A percentile compares a stretch with the other conserved stretches of the same genome.
Conservation (phyloP, 495 filamentous ascomycete species). For the Lophiotrema nucula region DNA sequence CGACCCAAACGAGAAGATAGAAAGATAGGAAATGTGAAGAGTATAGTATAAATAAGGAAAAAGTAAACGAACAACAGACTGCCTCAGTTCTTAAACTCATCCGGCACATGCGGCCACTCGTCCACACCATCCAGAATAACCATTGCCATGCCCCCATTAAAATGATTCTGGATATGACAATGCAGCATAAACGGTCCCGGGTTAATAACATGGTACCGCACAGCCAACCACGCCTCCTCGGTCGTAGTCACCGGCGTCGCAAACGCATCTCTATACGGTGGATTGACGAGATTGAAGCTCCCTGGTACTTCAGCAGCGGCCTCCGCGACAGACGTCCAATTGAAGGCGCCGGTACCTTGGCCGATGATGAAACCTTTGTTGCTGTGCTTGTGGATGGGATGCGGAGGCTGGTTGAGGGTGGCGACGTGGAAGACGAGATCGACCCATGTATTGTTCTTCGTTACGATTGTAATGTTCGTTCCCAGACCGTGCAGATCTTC, state of each 20-base stretch:
- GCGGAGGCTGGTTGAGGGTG: conserved; percentile 47
- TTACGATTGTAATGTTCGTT: conserved; percentile 46
- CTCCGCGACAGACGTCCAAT: conserved; percentile 52
- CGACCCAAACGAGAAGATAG: too few species aligned
- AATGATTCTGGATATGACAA: conserved; percentile 61
- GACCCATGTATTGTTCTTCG: conserved; percentile 52
- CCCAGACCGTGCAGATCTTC: conserved; percentile 3
- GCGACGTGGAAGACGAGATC: conserved; percentile 53
- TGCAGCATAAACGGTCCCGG: conserved; percentile 61
- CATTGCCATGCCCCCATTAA: conserved; percentile 57
- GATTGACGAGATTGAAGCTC: conserved; percentile 56
- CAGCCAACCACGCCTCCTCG: conserved; percentile 50
- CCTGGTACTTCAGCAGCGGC: conserved; percentile 48
- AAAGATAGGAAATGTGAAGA: too few species aligned
- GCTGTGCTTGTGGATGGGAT: conserved; percentile 64
- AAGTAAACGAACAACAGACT: too few species aligned
- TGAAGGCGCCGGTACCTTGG: conserved; percentile 49
- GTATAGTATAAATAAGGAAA: too few species aligned
- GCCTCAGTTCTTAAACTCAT: conserved; percentile 19
- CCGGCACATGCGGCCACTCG: conserved; percentile 49
- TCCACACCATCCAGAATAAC: conserved; percentile 59
- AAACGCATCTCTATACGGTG: conserved; percentile 53
- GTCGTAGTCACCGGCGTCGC: conserved; percentile 42
- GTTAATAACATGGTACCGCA: conserved; percentile 58
- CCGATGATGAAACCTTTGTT: conserved; percentile 61